phyloP scores from a whole-genome alignment of 805 yeast genomes.

The Torulaspora franciscae region DNA sequence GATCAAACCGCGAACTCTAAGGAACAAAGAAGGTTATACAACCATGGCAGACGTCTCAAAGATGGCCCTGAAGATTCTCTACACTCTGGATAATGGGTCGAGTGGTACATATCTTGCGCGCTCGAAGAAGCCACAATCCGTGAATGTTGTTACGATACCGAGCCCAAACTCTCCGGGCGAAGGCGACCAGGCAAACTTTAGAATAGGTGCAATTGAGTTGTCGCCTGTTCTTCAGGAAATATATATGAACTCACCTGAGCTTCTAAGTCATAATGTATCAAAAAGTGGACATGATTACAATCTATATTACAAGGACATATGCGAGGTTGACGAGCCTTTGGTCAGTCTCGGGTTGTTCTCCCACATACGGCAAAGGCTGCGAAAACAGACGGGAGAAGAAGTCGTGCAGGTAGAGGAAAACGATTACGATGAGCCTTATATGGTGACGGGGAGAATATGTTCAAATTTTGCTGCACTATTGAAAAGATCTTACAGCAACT shows the following conservation, averaged over 20 bases:
- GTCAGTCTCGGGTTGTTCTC: constrained; percentile 36
- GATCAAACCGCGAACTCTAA: background rate
- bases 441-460: constrained; percentile 36
- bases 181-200: constrained; percentile 15
- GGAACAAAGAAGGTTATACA: background rate
- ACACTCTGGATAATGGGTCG: constrained; percentile 30
- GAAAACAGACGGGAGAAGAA: constrained; percentile 10
- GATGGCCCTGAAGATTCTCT: constrained; percentile 36
- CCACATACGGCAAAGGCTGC: constrained; percentile 26
- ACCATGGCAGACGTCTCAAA: constrained; percentile 21
- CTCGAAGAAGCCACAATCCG: constrained; percentile 27
- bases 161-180: constrained; percentile 16
- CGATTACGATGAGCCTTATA: constrained; percentile 21
- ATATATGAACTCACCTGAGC: constrained; percentile 34
- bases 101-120: constrained; percentile 32
- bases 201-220: constrained; percentile 32
- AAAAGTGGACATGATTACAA: constrained; percentile 29
- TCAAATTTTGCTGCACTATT: constrained; percentile 34
- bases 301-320: constrained; percentile 33
- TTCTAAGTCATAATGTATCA: constrained; percentile 20
- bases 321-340: constrained; percentile 35
- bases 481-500: constrained; percentile 25
- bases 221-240: constrained; percentile 29
- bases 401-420: constrained; percentile 18
- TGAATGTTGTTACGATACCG: constrained; percentile 27